Conservation (phyloP, 768 basidiomycete genomes). For the Fistulinella prunicolor region DNA sequence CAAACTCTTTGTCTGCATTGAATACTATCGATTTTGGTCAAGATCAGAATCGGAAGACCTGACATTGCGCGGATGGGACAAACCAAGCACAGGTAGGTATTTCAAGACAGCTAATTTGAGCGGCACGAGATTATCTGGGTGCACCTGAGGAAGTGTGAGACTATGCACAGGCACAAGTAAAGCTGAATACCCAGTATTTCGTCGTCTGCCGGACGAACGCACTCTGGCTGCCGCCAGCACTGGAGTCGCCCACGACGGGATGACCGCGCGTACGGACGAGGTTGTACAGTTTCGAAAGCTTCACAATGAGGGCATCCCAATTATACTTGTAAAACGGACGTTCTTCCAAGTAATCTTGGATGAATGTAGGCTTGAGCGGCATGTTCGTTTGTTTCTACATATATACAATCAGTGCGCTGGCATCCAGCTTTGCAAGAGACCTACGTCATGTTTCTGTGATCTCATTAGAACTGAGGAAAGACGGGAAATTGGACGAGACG, state of each 20-base stretch:
- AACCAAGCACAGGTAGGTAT: constrained; percentile 92
- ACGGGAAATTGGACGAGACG: background rate
- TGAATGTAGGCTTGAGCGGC: constrained; percentile 81
- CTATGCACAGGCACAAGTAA: background rate
- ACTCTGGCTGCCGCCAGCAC: constrained; percentile 92
- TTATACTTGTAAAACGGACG: constrained; percentile 97
- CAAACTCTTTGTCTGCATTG: constrained; percentile 90
- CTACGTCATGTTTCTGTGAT: constrained; percentile 88
- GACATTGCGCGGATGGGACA: constrained; percentile 17
- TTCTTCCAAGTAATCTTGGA: constrained; percentile 88
- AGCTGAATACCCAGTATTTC: constrained; percentile 90
- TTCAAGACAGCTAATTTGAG: constrained; percentile 91
- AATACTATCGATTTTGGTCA: constrained; percentile 58
- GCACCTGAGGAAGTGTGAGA: constrained; percentile 45
- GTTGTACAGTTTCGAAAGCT: constrained; percentile 92
- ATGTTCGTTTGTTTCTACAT: constrained; percentile 87
- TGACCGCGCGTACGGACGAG: constrained; percentile 94
- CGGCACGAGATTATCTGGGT: constrained; percentile 91
- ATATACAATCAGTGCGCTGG: constrained; percentile 8
- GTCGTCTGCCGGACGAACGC: constrained; percentile 99
- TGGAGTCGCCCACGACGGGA: constrained; percentile 89
- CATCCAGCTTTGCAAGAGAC: constrained; percentile 5
- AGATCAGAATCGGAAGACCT: constrained; percentile 1
- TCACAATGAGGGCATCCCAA: constrained; percentile 94
- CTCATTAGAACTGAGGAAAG: constrained; percentile 6